Percentiles rank a stretch among this genome's conserved stretches.
These are phyloP conservation scores for Ruellia speciosa DNA, from an alignment of 305 asterid genomes.

Conservation along the genomic window DNA sequence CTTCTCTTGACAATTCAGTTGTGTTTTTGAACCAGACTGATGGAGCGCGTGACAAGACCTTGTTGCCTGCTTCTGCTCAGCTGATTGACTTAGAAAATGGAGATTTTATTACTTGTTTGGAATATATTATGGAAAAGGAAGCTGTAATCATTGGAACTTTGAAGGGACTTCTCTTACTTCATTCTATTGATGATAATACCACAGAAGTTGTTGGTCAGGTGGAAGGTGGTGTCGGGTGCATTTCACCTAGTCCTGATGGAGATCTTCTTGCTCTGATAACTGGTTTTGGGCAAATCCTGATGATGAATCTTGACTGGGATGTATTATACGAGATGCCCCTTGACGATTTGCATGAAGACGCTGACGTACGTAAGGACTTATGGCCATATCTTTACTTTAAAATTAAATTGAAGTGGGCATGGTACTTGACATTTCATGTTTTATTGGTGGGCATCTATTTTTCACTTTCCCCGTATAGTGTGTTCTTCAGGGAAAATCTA, in stretches of 20 bases:
- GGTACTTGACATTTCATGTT: slow-evolving; percentile 11
- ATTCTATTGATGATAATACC: slow-evolving; percentile 45
- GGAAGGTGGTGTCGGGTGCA: slow-evolving; percentile 87
- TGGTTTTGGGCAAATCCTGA: slow-evolving; percentile 78
- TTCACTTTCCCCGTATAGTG: neutral
- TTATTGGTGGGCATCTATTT: slow-evolving; percentile 1
- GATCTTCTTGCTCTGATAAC: slow-evolving; percentile 70
- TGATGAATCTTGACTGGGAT: slow-evolving; percentile 97
- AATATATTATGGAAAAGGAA: slow-evolving; percentile 91
- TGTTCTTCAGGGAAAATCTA: slow-evolving; percentile 1
- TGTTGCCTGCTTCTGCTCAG: slow-evolving; percentile 29
- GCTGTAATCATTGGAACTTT: slow-evolving; percentile 75
- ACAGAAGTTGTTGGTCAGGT: slow-evolving; percentile 82
- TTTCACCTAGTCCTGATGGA: slow-evolving; percentile 97
- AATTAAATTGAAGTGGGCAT: slow-evolving; percentile 11
- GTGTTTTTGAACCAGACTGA: slow-evolving; percentile 34
- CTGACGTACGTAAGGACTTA: slow-evolving; percentile 78
- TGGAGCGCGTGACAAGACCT: slow-evolving; percentile 36
- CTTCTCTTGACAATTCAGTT: slow-evolving; percentile 17
- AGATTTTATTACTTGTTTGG: slow-evolving; percentile 70
- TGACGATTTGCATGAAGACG: slow-evolving; percentile 64
- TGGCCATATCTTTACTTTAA: slow-evolving; percentile 29
- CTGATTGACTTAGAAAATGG: slow-evolving; percentile 64
- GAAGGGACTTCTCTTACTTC: slow-evolving; percentile 62
- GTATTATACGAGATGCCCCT: slow-evolving; percentile 75